Conservation (phyloP, 1,284 basidiomycete species). For the Microbotryum saponariae region DNA sequence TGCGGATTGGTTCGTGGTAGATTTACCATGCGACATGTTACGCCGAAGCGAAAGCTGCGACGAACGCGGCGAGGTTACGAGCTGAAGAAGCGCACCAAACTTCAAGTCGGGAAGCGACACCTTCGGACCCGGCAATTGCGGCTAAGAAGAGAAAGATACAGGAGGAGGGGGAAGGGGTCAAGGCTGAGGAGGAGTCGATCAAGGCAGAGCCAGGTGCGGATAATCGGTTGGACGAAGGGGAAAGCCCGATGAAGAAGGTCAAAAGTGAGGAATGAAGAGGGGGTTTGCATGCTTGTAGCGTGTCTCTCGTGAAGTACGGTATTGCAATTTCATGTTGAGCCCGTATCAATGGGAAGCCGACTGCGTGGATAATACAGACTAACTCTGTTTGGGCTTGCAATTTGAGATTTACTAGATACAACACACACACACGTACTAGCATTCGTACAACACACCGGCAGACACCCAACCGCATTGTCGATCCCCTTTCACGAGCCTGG, state of each 20-base stretch:
- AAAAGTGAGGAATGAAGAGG: slow-evolving; percentile 3
- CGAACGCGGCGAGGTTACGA: slow-evolving; percentile 21
- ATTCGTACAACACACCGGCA: too few species aligned
- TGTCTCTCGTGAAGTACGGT: too few species aligned
- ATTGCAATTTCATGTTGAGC: too few species aligned
- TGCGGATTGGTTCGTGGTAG: slow-evolving; percentile 41
- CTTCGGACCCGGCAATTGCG: neutral
- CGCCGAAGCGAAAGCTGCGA: slow-evolving; percentile 51
- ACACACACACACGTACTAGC: too few species aligned
- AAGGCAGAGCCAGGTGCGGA: neutral
- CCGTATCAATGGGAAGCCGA: too few species aligned
- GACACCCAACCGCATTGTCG: too few species aligned
- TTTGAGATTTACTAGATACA: too few species aligned
- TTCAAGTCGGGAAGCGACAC: slow-evolving; percentile 4
- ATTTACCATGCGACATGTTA: slow-evolving; percentile 88
- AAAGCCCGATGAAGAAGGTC: slow-evolving; percentile 3
- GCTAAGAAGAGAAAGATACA: neutral
- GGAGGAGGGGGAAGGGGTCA: neutral
- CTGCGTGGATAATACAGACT: too few species aligned
- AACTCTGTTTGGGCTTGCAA: too few species aligned
- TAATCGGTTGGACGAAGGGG: neutral
- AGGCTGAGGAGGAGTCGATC: neutral
- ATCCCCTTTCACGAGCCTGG: too few species aligned
- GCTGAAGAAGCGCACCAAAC: slow-evolving; percentile 1
- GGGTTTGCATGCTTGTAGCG: too few species aligned